These are phyloP conservation scores for Blastobotrys peoriensis DNA, from an alignment of 805 yeast genomes.

Conservation along the genomic window DNA sequence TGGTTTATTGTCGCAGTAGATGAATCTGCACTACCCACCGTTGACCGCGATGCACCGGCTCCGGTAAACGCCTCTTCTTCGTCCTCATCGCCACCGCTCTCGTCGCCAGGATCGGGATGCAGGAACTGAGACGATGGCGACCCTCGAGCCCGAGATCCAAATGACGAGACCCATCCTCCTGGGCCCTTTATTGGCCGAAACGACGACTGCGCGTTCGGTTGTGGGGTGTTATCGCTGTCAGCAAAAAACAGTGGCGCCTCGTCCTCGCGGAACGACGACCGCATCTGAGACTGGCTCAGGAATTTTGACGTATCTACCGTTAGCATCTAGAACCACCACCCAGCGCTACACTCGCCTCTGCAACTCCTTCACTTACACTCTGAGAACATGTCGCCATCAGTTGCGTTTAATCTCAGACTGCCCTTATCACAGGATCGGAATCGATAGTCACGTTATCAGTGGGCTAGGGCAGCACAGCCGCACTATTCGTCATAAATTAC, in stretches of 20 bases:
- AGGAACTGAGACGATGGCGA: background rate
- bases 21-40: background rate
- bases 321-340: slow-evolving; percentile 2
- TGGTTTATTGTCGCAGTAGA: background rate
- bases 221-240: background rate
- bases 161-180: background rate
- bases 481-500: no score
- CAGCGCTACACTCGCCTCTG: background rate
- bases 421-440: background rate
- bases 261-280: slow-evolving; percentile 22
- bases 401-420: background rate
- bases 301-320: slow-evolving; percentile 31
- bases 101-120: background rate
- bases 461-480: background rate
- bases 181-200: background rate
- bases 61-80: background rate
- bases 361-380: slow-evolving; percentile 18
- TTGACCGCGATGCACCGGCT: background rate
- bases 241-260: slow-evolving; percentile 28
- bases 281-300: slow-evolving; percentile 30
- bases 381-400: slow-evolving; percentile 19
- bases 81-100: background rate
- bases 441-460: background rate
- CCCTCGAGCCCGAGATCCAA: background rate
- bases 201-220: background rate